Conservation (phyloP, 192 early-diverging fungal species). For the Backusella circina region DNA sequence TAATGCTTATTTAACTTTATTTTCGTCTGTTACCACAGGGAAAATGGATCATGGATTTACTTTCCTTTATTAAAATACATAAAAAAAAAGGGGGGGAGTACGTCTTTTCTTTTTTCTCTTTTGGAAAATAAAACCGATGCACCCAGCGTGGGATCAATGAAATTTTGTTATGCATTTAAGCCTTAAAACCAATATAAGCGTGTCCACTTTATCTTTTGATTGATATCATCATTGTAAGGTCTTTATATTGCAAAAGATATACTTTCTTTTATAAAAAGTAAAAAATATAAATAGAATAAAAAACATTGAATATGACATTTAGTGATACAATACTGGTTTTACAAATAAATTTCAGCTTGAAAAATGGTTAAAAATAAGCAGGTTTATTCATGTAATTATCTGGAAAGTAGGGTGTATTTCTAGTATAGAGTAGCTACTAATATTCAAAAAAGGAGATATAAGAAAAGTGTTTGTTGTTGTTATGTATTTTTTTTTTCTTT, state of each 20-base stretch:
- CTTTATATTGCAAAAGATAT: neutral
- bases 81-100: neutral
- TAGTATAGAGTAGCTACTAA: neutral
- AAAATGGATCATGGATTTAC: neutral
- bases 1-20: neutral
- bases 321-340: neutral
- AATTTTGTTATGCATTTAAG: neutral
- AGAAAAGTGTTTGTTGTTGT: neutral
- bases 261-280: neutral
- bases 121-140: neutral
- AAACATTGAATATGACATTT: neutral
- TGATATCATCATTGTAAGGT: neutral
- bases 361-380: neutral
- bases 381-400: neutral
- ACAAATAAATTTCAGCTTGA: neutral
- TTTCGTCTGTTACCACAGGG: neutral
- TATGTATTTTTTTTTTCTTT: neutral
- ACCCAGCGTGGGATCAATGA: neutral
- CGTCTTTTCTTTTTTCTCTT: neutral
- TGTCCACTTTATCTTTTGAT: neutral
- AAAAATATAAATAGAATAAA: neutral
- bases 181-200: neutral
- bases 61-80: neutral
- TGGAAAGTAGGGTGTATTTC: neutral
- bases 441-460: slow-evolving; percentile 5